phyloP scores from a whole-genome alignment of 345 rosid species.

The Sapria himalayana region DNA sequence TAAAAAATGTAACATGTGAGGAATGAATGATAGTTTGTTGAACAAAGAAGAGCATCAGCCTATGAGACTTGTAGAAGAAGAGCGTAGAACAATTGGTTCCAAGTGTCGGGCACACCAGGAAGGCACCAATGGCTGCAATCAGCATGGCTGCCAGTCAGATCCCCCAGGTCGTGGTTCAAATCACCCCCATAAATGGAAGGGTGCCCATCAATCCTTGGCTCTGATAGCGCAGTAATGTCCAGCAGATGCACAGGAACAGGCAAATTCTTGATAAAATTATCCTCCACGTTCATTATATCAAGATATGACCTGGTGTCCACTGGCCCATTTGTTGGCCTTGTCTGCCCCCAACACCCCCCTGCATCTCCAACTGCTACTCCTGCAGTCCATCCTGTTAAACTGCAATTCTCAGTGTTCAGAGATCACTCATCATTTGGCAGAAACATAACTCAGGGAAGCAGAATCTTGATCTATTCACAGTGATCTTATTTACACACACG shows the following conservation, averaged over 20 bases:
- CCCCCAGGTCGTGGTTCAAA: conserved; percentile 36
- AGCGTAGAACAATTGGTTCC: conserved; percentile 69
- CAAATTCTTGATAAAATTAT: conserved; percentile 36
- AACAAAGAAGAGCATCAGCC: no score
- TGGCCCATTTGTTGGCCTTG: conserved; percentile 32
- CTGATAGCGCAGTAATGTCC: conserved; percentile 79
- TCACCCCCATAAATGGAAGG: conserved; percentile 90
- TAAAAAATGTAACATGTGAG: no score
- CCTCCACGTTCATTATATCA: conserved; percentile 46
- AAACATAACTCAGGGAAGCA: no score
- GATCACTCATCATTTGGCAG: no score
- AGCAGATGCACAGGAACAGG: conserved; percentile 31
- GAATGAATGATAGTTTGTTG: no score
- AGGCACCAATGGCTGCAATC: conserved; percentile 99
- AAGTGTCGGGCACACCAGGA: conserved; percentile 90
- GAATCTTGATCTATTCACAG: no score
- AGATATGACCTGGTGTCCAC: conserved; percentile 37
- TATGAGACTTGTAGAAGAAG: no score
- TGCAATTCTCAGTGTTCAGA: conserved; percentile 11
- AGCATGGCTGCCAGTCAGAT: conserved; percentile 48
- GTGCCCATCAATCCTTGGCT: conserved; percentile 68
- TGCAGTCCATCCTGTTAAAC: conserved; percentile 63
- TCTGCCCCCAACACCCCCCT: conserved; percentile 70
- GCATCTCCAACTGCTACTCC: conserved; percentile 16
- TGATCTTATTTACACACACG: no score